These are phyloP conservation scores for Umbelopsis sp. DNA, from an alignment of 371 early-diverging fungal species.

Conservation along the genomic window DNA sequence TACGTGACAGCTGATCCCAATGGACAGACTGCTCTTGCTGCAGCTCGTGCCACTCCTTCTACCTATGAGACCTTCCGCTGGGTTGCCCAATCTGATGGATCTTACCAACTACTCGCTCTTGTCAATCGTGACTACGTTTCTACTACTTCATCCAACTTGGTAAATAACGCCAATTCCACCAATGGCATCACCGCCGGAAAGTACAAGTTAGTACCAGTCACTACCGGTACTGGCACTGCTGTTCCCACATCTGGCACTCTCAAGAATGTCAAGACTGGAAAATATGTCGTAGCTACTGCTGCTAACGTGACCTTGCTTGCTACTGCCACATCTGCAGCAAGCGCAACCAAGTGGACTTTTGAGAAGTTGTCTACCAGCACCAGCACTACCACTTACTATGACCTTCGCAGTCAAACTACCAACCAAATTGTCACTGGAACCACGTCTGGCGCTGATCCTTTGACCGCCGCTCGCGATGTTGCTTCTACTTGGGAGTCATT, in stretches of 20 bases:
- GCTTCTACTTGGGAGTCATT: constrained; percentile 19
- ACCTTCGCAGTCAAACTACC: constrained; percentile 6
- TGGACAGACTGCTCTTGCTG: constrained; percentile 1
- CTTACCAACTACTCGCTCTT: constrained; percentile 1
- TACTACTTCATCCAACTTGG: neutral
- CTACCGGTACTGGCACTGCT: neutral
- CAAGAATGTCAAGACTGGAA: constrained; percentile 2
- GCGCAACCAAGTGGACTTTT: constrained; percentile 17
- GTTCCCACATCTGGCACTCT: constrained; percentile 10
- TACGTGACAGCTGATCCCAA: constrained; percentile 20
- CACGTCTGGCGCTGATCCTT: constrained; percentile 3
- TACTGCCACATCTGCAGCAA: neutral
- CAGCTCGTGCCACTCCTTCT: constrained; percentile 9
- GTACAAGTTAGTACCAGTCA: constrained; percentile 15
- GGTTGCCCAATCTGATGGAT: constrained; percentile 2
- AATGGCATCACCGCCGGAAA: constrained; percentile 3
- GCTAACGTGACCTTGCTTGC: constrained; percentile 1
- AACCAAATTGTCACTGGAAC: constrained; percentile 13
- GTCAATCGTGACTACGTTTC: constrained; percentile 12
- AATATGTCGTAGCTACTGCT: constrained; percentile 16
- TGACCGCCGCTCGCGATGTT: constrained; percentile 12
- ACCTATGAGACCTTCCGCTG: constrained; percentile 20
- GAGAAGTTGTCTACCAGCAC: constrained; percentile 19
- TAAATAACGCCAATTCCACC: constrained; percentile 18
- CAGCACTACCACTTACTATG: constrained; percentile 15